Percentiles rank a stretch among this genome's conserved stretches.
These are phyloP conservation scores for Neurospora intermedia DNA, from an alignment of 495 filamentous ascomycete species.

Conservation along the genomic window DNA sequence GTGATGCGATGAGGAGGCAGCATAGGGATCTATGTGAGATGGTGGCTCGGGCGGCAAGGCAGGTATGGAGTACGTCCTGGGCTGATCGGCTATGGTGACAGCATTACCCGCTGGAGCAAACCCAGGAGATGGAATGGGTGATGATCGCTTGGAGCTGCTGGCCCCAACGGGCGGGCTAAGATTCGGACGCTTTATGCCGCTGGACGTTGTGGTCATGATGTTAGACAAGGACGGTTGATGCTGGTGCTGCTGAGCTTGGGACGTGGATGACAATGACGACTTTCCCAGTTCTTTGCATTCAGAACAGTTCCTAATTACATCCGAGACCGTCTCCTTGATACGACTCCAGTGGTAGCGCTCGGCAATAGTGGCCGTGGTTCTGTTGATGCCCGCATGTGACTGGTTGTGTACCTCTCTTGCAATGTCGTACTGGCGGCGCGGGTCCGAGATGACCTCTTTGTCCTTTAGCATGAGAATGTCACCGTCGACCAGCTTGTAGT, in stretches of 20 bases:
- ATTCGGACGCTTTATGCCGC: slow-evolving; percentile 19
- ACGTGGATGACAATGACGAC: slow-evolving; percentile 13
- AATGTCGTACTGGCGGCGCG: slow-evolving; percentile 85
- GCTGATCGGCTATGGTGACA: neutral
- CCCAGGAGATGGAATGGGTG: slow-evolving; percentile 13
- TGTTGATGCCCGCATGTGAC: slow-evolving; percentile 94
- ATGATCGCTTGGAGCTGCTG: slow-evolving; percentile 20
- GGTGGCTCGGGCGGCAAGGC: slow-evolving; percentile 15
- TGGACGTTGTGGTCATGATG: neutral
- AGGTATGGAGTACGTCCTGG: slow-evolving; percentile 10
- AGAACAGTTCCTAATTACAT: slow-evolving; percentile 83
- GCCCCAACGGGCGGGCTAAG: slow-evolving; percentile 6
- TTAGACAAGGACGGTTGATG: neutral
- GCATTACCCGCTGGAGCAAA: neutral
- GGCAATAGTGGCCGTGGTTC: slow-evolving; percentile 88
- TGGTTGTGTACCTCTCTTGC: slow-evolving; percentile 61
- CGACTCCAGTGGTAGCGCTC: slow-evolving; percentile 97
- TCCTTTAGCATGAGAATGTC: slow-evolving; percentile 93
- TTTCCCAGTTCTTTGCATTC: slow-evolving; percentile 81
- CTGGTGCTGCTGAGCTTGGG: slow-evolving; percentile 9
- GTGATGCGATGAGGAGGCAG: slow-evolving; percentile 18
- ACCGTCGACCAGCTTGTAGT: slow-evolving; percentile 75
- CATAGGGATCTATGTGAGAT: slow-evolving; percentile 13
- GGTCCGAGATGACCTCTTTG: slow-evolving; percentile 92
- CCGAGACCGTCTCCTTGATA: slow-evolving; percentile 94